phyloP scores from a whole-genome alignment of 768 basidiomycete genomes.

The Phaeotremella skinneri region DNA sequence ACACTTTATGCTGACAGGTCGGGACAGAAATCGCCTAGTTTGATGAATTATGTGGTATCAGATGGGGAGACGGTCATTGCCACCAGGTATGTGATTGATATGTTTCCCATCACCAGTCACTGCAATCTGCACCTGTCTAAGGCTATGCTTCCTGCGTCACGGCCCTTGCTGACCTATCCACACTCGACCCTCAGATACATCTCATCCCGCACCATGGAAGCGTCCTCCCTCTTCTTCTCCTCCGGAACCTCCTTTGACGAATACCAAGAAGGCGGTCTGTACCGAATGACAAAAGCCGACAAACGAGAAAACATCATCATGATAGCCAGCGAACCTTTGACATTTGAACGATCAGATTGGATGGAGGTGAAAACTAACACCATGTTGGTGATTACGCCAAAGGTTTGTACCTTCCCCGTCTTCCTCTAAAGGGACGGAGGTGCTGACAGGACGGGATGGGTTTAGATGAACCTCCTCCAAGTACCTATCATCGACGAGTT shows the following conservation, averaged over 20 bases:
- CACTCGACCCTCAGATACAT: slow-evolving; percentile 63
- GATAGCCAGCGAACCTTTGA: slow-evolving; percentile 78
- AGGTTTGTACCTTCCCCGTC: slow-evolving; percentile 58
- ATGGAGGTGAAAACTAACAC: slow-evolving; percentile 98
- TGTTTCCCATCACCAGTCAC: too few species aligned
- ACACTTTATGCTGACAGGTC: background rate
- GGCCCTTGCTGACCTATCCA: background rate
- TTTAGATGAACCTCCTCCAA: slow-evolving; percentile 71
- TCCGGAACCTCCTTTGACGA: slow-evolving; percentile 93
- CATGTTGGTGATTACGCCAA: slow-evolving; percentile 90
- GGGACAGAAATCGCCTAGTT: slow-evolving; percentile 62
- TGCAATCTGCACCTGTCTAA: too few species aligned
- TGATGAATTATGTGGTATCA: slow-evolving; percentile 94
- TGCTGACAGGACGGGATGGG: background rate
- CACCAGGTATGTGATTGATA: slow-evolving; percentile 58
- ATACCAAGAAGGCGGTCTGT: slow-evolving; percentile 81
- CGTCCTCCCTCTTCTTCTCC: slow-evolving; percentile 94
- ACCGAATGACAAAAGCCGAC: slow-evolving; percentile 92
- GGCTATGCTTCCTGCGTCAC: too few species aligned
- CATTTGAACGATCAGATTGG: slow-evolving; percentile 98
- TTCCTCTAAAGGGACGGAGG: background rate
- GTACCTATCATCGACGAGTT: slow-evolving; percentile 92
- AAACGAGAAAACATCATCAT: slow-evolving; percentile 92
- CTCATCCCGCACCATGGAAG: slow-evolving; percentile 84
- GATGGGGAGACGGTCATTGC: slow-evolving; percentile 92